Conservation (phyloP, 139 green algal genomes). For the Yamagishiella unicocca region DNA sequence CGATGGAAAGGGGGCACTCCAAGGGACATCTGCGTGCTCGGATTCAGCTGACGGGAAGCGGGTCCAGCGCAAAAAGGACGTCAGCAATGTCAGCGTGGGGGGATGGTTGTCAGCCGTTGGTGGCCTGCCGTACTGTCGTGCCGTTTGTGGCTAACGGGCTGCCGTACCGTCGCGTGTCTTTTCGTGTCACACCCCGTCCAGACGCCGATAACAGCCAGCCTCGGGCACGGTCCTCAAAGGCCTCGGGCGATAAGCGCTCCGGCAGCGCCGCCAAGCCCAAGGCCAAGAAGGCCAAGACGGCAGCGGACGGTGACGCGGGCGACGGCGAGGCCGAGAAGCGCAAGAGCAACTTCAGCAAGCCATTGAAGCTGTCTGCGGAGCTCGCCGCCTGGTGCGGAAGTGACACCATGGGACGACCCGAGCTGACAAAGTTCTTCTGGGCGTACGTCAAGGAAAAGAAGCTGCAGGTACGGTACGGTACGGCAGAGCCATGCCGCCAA, state of each 20-base stretch:
- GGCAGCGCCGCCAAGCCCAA: constrained; percentile 34
- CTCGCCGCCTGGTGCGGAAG: constrained; percentile 64
- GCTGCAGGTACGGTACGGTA: constrained; percentile 11
- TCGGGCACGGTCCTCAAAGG: not conserved
- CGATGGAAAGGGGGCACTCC: no score
- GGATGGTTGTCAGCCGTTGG: no score
- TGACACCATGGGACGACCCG: constrained; percentile 52
- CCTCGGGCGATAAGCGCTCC: constrained; percentile 45
- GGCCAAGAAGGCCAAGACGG: constrained; percentile 35
- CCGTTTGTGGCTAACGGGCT: no score
- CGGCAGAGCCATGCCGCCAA: no score
- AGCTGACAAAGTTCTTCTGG: constrained; percentile 73
- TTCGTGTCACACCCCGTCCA: no score
- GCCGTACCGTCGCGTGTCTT: no score
- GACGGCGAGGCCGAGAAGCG: constrained; percentile 36
- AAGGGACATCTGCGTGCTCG: no score
- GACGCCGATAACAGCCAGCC: not conserved
- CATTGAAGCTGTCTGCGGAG: constrained; percentile 56
- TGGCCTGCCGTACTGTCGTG: no score
- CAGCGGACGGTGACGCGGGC: constrained; percentile 1
- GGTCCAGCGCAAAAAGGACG: no score
- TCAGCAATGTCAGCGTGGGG: no score
- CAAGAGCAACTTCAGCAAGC: constrained; percentile 65
- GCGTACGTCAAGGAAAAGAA: constrained; percentile 29
- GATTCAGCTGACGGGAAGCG: no score